Evolutionary conservation across 257 asterid genomes (phyloP), one percentile per base, ranked within the genome.

Genomic region (Asclepias syriaca): DNA sequence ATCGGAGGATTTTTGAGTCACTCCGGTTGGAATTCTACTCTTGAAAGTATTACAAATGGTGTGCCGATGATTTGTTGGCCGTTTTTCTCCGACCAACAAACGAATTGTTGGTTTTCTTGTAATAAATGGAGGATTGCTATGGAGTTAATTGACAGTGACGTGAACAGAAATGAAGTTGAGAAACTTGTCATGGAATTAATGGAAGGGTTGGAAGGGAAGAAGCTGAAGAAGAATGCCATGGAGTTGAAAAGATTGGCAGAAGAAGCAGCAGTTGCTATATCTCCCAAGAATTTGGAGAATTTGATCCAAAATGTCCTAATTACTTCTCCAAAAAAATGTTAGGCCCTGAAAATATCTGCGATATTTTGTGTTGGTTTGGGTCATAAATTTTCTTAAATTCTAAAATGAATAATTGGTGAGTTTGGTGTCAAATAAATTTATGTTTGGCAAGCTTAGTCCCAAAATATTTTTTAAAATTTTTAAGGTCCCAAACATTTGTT

Each of bases 11-110:
- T 89, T 32, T 39, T 89, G 50, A 87, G 90, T 45, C 94, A 85
- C 40, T 58, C 71, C 21, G 93, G 93, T 27, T 84, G 95, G 89
- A 84, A 86, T 68, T 86, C 91, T 1, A 86, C 87, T 9, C 75
- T 86, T 0, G 85, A 86, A 66, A 77, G 87, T 4, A 76, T 87
- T 4, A 6, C 58, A 13, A 16, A 51, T 32, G 90, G 91, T 0
- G 86, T 86, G 8, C 87, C 96, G 0, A 84, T 89, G 90, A 66
- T 87, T 0, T 87, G 89, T 21, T 89, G 91, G 90, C 96, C 93
- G 0, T 85, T 85, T 21, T 87, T 87, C 46, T 85, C 89, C 0
- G 96, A 89, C 6, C 91, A 89, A 43, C 91, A 75, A 45, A 86
- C 89, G 0, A 86, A 84, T 5, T 86, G 88, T 57, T 75, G 86